Percentiles rank a stretch among this genome's conserved stretches.
These are phyloP conservation scores for Dillenia turbinata DNA, from an alignment of 164 flowering plant genomes.

Conservation along the genomic window DNA sequence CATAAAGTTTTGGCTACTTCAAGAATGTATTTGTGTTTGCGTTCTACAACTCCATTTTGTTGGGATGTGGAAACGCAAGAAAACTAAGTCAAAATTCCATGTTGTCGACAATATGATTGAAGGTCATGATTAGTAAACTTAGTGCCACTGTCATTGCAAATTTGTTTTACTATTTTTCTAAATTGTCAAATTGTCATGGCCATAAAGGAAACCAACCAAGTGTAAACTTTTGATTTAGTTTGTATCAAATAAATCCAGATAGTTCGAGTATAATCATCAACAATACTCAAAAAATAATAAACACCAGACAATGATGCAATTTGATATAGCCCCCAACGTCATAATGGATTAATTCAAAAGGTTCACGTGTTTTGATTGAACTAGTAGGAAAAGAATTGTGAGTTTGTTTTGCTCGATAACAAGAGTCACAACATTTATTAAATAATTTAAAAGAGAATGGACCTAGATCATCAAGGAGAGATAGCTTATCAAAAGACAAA, in stretches of 20 bases:
- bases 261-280: not conserved
- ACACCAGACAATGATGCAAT: no score
- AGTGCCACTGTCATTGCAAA: no score
- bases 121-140: not conserved
- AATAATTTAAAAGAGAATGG: no score
- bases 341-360: no score
- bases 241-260: not conserved
- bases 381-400: no score
- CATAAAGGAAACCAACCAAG: not conserved
- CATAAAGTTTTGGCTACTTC: no score
- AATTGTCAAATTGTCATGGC: not conserved
- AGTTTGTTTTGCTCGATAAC: no score
- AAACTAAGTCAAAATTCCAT: not conserved
- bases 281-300: not conserved
- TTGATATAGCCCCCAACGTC: no score
- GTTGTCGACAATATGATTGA: not conserved
- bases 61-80: not conserved
- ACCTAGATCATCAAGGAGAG: no score
- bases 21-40: not conserved
- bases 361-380: no score
- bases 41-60: not conserved
- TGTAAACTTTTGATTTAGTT: not conserved
- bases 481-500: no score
- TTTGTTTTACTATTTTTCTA: not conserved
- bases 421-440: no score